A percentile compares a stretch with the other conserved stretches of the same genome.
Conservation (phyloP, 139 green algal species). For the Coccomyxa sp. region DNA sequence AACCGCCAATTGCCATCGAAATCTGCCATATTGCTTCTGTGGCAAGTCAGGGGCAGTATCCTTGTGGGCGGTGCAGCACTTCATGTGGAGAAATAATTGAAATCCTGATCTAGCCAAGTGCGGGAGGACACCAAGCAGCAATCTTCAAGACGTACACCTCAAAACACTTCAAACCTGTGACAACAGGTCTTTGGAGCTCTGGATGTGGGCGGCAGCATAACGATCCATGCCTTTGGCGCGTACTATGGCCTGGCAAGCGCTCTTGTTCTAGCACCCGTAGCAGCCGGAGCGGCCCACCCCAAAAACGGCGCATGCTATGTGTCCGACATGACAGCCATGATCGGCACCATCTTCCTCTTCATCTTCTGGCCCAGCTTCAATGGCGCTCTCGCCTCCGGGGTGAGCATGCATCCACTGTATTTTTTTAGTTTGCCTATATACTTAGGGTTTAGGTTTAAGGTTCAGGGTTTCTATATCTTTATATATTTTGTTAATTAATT, state of each 20-base stretch:
- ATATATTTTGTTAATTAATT: no score
- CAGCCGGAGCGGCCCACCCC: slow-evolving; percentile 9
- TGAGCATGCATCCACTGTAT: slow-evolving; percentile 4
- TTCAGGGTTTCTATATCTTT: no score
- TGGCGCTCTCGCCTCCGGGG: slow-evolving; percentile 42
- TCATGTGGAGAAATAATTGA: no score
- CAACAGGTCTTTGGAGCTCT: slow-evolving; percentile 13
- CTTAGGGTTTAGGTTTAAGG: no score
- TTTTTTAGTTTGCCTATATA: no score
- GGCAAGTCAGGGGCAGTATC: no score
- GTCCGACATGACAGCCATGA: slow-evolving; percentile 44
- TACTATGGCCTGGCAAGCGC: slow-evolving; percentile 41
- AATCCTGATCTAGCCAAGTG: no score
- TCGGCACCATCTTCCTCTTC: slow-evolving; percentile 51
- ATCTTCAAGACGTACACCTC: no score
- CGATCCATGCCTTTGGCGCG: slow-evolving; percentile 47
- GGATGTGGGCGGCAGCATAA: slow-evolving; percentile 37
- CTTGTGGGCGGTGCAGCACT: no score
- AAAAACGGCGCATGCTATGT: slow-evolving; percentile 35
- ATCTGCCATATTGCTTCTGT: no score
- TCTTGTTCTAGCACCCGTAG: slow-evolving; percentile 20
- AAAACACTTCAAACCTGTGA: neutral
- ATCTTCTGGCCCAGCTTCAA: slow-evolving; percentile 61
- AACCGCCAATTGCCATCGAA: no score
- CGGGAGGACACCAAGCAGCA: no score